These are phyloP conservation scores for Helicosporidium sp. DNA, from an alignment of 139 green algal species.

Conservation along the genomic window DNA sequence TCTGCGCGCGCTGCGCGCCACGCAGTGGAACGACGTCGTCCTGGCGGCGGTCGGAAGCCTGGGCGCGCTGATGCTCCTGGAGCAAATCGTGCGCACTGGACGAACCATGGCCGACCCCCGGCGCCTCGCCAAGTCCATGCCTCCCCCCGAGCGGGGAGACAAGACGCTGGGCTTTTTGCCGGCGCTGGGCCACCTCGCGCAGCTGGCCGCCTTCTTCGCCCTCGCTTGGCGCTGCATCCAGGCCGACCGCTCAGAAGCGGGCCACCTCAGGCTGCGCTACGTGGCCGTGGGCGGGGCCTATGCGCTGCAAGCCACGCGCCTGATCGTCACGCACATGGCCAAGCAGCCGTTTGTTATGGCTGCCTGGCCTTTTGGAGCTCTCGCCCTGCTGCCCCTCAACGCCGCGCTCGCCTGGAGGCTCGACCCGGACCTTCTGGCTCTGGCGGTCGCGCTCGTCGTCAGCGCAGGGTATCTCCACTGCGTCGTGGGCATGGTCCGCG, in stretches of 20 bases:
- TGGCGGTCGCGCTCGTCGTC: constrained; percentile 4
- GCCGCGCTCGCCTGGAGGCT: background rate
- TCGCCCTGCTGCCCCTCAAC: constrained; percentile 9
- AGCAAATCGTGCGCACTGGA: background rate
- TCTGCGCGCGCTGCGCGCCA: background rate
- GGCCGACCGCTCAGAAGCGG: background rate
- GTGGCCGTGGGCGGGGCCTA: constrained; percentile 23
- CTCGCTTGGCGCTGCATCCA: constrained; percentile 6
- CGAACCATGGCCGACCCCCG: background rate
- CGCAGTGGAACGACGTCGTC: constrained; percentile 5
- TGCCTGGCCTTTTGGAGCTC: constrained; percentile 19
- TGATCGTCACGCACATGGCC: constrained; percentile 81
- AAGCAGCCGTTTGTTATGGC: constrained; percentile 55
- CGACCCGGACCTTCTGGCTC: background rate
- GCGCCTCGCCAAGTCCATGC: constrained; percentile 4
- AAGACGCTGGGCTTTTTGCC: constrained; percentile 36
- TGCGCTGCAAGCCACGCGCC: constrained; percentile 33
- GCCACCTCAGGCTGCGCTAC: constrained; percentile 15
- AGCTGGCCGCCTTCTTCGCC: constrained; percentile 25
- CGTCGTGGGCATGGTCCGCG: constrained; percentile 29
- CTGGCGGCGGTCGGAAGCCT: constrained; percentile 2
- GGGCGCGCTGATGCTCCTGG: constrained; percentile 2
- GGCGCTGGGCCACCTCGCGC: constrained; percentile 33
- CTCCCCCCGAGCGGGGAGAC: constrained; percentile 25
- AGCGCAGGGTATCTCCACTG: constrained; percentile 48